Evolutionary conservation across 2,329 filamentous ascomycete genomes (phyloP), one percentile per base, ranked within the genome.

Genomic region (Aspergillus tubingensis): DNA sequence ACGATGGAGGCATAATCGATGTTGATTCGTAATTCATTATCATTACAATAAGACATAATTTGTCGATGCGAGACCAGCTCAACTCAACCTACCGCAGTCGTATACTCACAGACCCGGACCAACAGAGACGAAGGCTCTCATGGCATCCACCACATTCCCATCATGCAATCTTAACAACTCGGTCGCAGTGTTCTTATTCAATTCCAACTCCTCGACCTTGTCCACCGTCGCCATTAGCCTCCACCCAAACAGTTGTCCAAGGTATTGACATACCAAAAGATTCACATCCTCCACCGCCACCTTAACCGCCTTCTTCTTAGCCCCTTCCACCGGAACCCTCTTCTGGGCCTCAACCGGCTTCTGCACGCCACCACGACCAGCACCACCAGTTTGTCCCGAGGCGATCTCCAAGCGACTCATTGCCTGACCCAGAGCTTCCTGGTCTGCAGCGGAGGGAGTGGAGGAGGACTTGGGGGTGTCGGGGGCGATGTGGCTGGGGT

Each of bases 381-480:
- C 32, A 36, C 32, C 11, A 15, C 32, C 32, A 36, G 10, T 70
- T 25, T 69, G 61, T 1, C 71, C 74, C 39, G 74, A 72, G 5
- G 74, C 72, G 59, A 80, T 77, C 62, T 82, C 80, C n/a, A 83
- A 65, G 38, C 79, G 72, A 58, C 75, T 80, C 76, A 83, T 82
- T 2, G 81, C 81, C 63, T 79, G 80, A 0, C 77, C 79, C n/a
- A 83, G 67, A 0, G 80, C 80, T 65, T 82, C 80, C 60, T 82
- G 80, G 39, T 81, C 78, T 0, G 75, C 75, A 13, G 68, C 68
- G 1, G 74, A 72, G 1, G 76, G 72, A 13, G 69, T 70, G 1
- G 74, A 72, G 2, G 76, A 72, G 13, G 69, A 70, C 52, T 75
- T 71, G 1, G 68, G 55, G n/a, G 68, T 63, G 44, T 72, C 72